These are phyloP conservation scores for Tetraselmis chui DNA, from an alignment of 139 green algal genomes.

Conservation along the genomic window DNA sequence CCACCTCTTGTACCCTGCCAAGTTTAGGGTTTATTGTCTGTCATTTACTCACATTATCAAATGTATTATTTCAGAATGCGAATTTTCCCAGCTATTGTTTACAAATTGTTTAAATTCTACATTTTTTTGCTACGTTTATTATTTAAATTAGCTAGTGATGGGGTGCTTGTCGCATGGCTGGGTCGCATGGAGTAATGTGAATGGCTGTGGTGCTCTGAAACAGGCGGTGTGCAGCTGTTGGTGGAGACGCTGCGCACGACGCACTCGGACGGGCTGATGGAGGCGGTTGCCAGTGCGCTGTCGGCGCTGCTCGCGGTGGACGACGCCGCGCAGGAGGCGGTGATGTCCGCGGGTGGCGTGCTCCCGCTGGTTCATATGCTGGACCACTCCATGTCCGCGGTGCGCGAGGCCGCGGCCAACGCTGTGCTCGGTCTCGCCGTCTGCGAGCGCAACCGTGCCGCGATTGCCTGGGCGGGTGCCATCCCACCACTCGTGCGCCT, in stretches of 20 bases:
- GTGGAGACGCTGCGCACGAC: background rate
- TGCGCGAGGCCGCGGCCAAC: background rate
- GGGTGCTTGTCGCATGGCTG: too few relatives aligned
- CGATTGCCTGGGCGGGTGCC: constrained; percentile 14
- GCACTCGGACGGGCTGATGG: background rate
- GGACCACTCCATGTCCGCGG: background rate
- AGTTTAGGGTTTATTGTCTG: too few relatives aligned
- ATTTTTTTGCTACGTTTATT: too few relatives aligned
- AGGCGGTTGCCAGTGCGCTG: background rate
- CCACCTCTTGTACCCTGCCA: too few relatives aligned
- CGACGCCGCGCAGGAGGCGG: background rate
- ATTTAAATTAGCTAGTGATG: too few relatives aligned
- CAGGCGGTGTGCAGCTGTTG: background rate
- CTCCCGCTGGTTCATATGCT: background rate
- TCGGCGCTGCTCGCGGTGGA: background rate
- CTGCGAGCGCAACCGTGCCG: background rate
- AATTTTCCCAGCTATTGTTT: too few relatives aligned
- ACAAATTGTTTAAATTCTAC: too few relatives aligned
- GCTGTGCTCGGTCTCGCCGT: background rate
- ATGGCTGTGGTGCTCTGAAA: too few relatives aligned
- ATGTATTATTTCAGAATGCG: too few relatives aligned
- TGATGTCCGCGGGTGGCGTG: background rate
- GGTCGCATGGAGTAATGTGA: too few relatives aligned
- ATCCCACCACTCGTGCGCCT: constrained; percentile 15
- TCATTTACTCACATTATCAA: too few relatives aligned